Evolutionary conservation across 495 filamentous ascomycete genomes (phyloP).

Genomic region (Hyphodiscus hymeniophilus): DNA sequence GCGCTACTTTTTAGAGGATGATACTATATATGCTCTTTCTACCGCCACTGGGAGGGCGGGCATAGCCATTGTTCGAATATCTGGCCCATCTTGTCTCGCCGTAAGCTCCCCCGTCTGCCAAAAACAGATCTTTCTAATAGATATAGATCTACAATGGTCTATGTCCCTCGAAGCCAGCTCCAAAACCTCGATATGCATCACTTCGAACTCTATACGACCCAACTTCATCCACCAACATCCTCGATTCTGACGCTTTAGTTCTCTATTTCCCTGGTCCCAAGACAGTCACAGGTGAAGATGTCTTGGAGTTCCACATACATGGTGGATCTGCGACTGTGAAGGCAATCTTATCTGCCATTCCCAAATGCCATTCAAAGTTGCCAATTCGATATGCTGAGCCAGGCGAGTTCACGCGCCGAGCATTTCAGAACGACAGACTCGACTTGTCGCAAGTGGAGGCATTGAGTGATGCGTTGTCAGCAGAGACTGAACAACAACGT

Average conservation of each 20-base stretch:
- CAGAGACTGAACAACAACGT: conserved; percentile 90
- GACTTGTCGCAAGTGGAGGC: conserved; percentile 93
- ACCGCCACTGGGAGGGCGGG: conserved; percentile 80
- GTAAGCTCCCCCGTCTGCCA: conserved; percentile 34
- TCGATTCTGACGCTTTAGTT: conserved; percentile 77
- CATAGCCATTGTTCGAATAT: conserved; percentile 86
- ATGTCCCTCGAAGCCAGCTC: conserved; percentile 53
- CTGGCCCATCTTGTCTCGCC: conserved; percentile 65
- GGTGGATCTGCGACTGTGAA: conserved; percentile 85
- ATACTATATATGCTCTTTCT: conserved; percentile 88
- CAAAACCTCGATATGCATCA: conserved; percentile 67
- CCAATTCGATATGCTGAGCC: conserved; percentile 85
- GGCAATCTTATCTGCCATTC: conserved; percentile 73
- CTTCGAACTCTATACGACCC: conserved; percentile 74
- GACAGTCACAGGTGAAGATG: conserved; percentile 85
- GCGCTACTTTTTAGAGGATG: conserved; percentile 21
- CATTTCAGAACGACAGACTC: conserved; percentile 80
- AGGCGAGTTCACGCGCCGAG: conserved; percentile 90
- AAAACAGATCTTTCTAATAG: conserved; percentile 1
- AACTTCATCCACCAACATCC: conserved; percentile 32
- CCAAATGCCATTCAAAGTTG: conserved; percentile 25
- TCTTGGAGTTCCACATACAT: conserved; percentile 89
- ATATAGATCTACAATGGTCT: conserved; percentile 66
- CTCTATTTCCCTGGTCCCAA: conserved; percentile 81
- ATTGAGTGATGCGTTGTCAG: conserved; percentile 73